Conservation (phyloP, 2,329 filamentous ascomycete genomes). For the Geosmithia putterillii region DNA sequence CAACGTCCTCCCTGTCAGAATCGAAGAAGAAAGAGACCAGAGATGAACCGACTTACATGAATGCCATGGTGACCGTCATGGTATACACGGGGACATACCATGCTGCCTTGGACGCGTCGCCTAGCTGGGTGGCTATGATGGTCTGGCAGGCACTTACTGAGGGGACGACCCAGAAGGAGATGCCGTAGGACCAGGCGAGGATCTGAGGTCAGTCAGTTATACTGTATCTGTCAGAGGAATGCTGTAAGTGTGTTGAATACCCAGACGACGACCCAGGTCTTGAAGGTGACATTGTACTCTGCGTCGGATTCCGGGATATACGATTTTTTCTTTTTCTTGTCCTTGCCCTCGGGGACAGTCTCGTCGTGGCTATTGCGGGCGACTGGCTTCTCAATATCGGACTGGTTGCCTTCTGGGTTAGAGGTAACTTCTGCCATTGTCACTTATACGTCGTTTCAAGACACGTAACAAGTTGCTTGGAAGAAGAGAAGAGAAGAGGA, state of each 20-base stretch:
- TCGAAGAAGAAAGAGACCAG: not conserved
- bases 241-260: slow-evolving; percentile 1
- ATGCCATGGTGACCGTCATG: slow-evolving; percentile 13
- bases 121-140: slow-evolving; percentile 18
- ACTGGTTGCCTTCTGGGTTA: too few species aligned
- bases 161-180: slow-evolving; percentile 25
- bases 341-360: not conserved
- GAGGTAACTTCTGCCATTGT: too few species aligned
- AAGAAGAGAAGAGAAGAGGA: too few species aligned
- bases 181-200: slow-evolving; percentile 20
- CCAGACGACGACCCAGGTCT: slow-evolving; percentile 24
- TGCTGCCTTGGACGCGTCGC: slow-evolving; percentile 15
- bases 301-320: slow-evolving; percentile 17
- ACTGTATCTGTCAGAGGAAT: not conserved
- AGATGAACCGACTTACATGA: slow-evolving; percentile 1
- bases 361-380: too few species aligned
- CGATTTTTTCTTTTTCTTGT: not conserved
- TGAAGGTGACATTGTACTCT: slow-evolving; percentile 24
- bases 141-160: slow-evolving; percentile 15
- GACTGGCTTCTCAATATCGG: too few species aligned
- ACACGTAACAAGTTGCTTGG: too few species aligned
- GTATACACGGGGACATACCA: slow-evolving; percentile 24
- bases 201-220: slow-evolving; percentile 9
- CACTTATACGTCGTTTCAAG: too few species aligned
- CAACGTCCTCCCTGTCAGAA: not conserved